These are phyloP conservation scores for Wickerhamiella azyma DNA, from an alignment of 805 yeast genomes.

Conservation along the genomic window DNA sequence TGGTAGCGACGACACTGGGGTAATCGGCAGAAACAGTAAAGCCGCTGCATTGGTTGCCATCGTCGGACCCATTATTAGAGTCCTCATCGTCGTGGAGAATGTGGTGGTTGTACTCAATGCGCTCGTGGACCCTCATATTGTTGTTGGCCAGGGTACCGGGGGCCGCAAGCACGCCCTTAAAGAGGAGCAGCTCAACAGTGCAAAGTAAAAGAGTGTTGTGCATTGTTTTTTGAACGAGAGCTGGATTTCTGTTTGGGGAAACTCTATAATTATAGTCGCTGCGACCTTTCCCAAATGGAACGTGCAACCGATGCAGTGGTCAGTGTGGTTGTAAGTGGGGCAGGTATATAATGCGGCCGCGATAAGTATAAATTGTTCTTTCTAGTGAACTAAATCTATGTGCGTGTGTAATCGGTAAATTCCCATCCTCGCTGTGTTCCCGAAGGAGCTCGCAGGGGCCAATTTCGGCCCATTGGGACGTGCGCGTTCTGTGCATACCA, in stretches of 20 bases:
- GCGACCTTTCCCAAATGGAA: not conserved
- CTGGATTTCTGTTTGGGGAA: not conserved
- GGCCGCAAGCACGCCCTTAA: not conserved
- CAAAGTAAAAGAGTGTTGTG: not conserved
- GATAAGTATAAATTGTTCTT: too few relatives aligned
- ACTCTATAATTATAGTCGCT: not conserved
- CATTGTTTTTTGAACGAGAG: not conserved
- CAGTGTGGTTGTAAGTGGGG: too few relatives aligned
- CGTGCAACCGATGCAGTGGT: too few relatives aligned
- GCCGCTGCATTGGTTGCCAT: not conserved
- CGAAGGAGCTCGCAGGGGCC: too few relatives aligned
- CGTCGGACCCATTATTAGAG: not conserved
- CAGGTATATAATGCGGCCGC: too few relatives aligned
- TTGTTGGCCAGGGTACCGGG: not conserved
- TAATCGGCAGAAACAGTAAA: not conserved
- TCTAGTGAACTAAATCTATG: too few relatives aligned
- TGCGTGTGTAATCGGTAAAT: too few relatives aligned
- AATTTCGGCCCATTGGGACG: too few relatives aligned
- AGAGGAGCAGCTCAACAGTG: not conserved
- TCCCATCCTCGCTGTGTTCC: too few relatives aligned
- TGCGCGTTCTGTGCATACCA: too few relatives aligned
- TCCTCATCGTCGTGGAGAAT: not conserved
- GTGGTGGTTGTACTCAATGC: conserved; percentile 2
- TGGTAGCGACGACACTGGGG: not conserved
- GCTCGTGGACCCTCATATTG: conserved; percentile 1